These are phyloP conservation scores for Setaria viridis DNA, from an alignment of 202 grass and related monocot species.

Conservation along the genomic window DNA sequence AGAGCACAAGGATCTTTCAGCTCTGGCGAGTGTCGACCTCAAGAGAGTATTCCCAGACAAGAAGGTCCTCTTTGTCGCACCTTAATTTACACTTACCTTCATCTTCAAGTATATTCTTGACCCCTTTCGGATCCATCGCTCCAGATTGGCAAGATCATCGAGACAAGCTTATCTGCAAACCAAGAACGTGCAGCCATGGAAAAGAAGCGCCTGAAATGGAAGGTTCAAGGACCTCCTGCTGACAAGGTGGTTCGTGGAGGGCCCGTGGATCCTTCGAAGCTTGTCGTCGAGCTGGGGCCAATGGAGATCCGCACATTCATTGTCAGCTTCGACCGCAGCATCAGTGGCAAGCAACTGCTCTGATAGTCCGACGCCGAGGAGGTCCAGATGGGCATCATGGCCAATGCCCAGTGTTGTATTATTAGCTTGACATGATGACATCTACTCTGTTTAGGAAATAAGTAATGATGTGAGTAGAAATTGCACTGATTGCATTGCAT, in stretches of 20 bases:
- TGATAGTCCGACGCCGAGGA: not conserved
- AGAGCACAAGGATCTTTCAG: slow-evolving; percentile 85
- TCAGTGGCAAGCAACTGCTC: slow-evolving; percentile 18
- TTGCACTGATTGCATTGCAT: not conserved
- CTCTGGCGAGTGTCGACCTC: slow-evolving; percentile 66
- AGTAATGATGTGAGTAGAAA: slow-evolving; percentile 33
- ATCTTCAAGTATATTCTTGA: slow-evolving; percentile 19
- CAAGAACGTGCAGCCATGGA: slow-evolving; percentile 80
- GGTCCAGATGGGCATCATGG: not conserved
- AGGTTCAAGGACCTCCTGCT: slow-evolving; percentile 49
- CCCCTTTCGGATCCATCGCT: slow-evolving; percentile 16
- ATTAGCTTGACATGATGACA: not conserved
- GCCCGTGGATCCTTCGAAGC: slow-evolving; percentile 63
- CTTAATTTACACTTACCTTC: not conserved
- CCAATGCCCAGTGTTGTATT: slow-evolving; percentile 24
- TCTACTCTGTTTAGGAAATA: slow-evolving; percentile 28
- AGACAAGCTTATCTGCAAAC: slow-evolving; percentile 86
- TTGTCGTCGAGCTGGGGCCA: slow-evolving; percentile 68
- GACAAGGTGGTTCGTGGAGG: slow-evolving; percentile 57
- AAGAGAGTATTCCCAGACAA: slow-evolving; percentile 75
- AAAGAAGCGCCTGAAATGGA: slow-evolving; percentile 93
- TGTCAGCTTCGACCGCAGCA: slow-evolving; percentile 52
- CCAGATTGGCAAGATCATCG: slow-evolving; percentile 73
- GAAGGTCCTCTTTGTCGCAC: slow-evolving; percentile 51
- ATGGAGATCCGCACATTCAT: slow-evolving; percentile 98